Evolutionary conservation across 1,284 basidiomycete genomes (phyloP).

Genomic region (Ustilago esculenta): DNA sequence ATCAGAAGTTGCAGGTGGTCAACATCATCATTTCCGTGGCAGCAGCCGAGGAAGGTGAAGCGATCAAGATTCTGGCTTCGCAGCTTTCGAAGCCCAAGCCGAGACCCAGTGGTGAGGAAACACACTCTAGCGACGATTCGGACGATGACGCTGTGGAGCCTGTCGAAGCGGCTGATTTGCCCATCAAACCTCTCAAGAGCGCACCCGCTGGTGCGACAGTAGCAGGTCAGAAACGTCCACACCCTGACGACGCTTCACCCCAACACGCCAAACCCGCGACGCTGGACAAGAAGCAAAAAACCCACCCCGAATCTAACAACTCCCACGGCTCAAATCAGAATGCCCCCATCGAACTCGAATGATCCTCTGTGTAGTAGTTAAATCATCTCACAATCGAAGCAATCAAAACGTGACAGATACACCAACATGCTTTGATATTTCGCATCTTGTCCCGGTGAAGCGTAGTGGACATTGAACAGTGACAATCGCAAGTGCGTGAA

Average conservation of each 20-base stretch:
- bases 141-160: background rate
- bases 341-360: conserved; percentile 27
- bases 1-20: conserved; percentile 66
- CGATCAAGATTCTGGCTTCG: conserved; percentile 10
- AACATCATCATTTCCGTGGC: conserved; percentile 49
- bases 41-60: background rate
- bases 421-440: too few relatives aligned
- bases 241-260: conserved; percentile 6
- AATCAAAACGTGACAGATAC: too few relatives aligned
- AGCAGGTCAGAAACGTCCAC: conserved; percentile 24
- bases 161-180: background rate
- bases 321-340: conserved; percentile 5
- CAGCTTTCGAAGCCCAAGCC: conserved; percentile 12
- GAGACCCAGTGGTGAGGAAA: background rate
- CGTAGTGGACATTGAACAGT: background rate
- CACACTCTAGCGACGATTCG: background rate
- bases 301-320: background rate
- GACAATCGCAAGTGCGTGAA: background rate
- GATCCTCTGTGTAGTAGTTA: too few relatives aligned
- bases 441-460: background rate
- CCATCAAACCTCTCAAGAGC: background rate
- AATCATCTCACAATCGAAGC: too few relatives aligned
- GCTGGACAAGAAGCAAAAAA: conserved; percentile 22
- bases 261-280: background rate
- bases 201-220: background rate